Conservation (phyloP, 2,329 filamentous ascomycete species). For the Nothopassalora personata region DNA sequence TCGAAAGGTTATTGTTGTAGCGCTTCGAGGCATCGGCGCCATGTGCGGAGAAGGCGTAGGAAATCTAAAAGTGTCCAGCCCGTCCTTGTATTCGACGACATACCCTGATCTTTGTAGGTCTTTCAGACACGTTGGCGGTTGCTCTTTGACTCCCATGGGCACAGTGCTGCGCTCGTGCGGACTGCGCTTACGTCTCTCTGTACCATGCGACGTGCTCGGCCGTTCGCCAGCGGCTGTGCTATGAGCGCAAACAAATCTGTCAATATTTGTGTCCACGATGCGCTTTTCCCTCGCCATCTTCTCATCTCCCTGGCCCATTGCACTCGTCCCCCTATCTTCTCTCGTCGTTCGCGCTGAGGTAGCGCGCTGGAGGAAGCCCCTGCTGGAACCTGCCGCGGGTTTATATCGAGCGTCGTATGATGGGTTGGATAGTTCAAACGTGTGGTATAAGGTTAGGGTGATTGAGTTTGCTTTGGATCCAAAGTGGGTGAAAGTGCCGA, state of each 20-base stretch:
- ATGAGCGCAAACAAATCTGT: constrained; percentile 8
- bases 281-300: background rate
- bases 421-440: background rate
- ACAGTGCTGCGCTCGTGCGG: background rate
- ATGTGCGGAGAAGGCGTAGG: constrained; percentile 26
- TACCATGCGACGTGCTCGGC: constrained; percentile 12
- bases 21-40: constrained; percentile 15
- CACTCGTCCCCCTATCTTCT: background rate
- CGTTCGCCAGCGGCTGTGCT: constrained; percentile 7
- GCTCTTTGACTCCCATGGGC: constrained; percentile 1
- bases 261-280: constrained; percentile 2
- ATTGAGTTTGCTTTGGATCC: background rate
- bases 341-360: background rate
- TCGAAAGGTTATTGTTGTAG: constrained; percentile 9
- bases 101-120: constrained; percentile 15
- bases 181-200: constrained; percentile 13
- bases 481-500: background rate
- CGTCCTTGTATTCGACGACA: constrained; percentile 22
- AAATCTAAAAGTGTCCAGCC: constrained; percentile 26
- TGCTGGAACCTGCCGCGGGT: background rate
- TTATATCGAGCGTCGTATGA: background rate
- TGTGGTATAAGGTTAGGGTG: background rate
- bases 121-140: constrained; percentile 10
- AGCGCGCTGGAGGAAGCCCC: constrained; percentile 3
- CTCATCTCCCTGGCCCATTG: background rate